Evolutionary conservation across 2,329 filamentous ascomycete species (phyloP), one percentile per base, ranked within the genome.

Genomic region (Sporothrix humicola): DNA sequence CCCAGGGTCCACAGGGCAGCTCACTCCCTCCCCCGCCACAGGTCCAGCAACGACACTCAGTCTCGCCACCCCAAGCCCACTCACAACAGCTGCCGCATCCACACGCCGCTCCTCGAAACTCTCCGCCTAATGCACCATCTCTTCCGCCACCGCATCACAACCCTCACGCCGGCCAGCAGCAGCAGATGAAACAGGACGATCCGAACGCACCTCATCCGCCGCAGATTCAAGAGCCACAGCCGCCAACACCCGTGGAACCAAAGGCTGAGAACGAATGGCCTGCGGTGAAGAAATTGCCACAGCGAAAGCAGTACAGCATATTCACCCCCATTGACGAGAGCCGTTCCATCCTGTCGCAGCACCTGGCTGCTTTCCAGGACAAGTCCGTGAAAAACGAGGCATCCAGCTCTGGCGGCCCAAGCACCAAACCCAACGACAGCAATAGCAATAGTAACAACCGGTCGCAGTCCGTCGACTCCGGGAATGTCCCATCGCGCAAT

Each of bases 281-380:
- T 10, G 85, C 85, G 20, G 87, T 89, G 75, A 89, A 88, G 81
- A 89, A 88, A 77, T 84, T 93, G 76, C 91, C 92, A 1, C 92
- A 91, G 78, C 91, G 93, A 48, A 95, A 95, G 81, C 91, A 92
- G 26, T 92, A 95, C 80, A 98, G 95, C 81, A 98, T 99, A 74
- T 98, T 98, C 80, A 99, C 96, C 0, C 96, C 96, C 0, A 97
- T 99, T 76, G 96, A 98, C 78, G 95, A 97, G 80, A 94, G 92
- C 78, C 89, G 93, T 68, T 98, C 95, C 0, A 91, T 98, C 74
- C 83, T 98, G 59, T 94, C 93, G 13, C 93, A 95, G 76, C 94
- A 97, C 80, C 91, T 93, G 76, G 90, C 89, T 17, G 88, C 88
- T 1, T 91, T 92, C 77, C 86, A 89, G 10, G 85, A 88, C 2